Conservation (phyloP, 1,139 yeast genomes). For the Spathaspora sp. region DNA sequence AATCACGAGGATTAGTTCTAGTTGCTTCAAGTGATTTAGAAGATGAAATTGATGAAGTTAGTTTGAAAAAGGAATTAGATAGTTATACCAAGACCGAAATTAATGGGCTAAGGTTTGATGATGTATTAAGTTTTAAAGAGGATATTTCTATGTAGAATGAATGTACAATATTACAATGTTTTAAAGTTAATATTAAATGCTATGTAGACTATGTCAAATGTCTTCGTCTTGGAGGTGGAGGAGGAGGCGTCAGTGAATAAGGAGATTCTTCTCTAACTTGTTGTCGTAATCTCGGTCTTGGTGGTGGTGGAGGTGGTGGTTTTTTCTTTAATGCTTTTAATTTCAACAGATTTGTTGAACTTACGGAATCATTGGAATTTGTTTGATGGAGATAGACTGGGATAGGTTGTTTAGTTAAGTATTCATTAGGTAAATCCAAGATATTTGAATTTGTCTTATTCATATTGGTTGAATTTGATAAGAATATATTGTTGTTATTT, state of each 20-base stretch:
- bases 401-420: constrained; percentile 17
- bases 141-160: constrained; percentile 40
- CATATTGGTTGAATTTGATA: constrained; percentile 8
- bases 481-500: constrained; percentile 24
- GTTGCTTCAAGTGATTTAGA: constrained; percentile 58
- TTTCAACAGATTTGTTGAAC: constrained; percentile 22
- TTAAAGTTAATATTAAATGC: not conserved
- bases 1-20: constrained; percentile 78
- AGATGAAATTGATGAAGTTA: constrained; percentile 30
- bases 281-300: constrained; percentile 15
- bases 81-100: constrained; percentile 54
- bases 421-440: constrained; percentile 38
- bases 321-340: constrained; percentile 33
- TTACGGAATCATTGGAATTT: constrained; percentile 17
- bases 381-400: constrained; percentile 6
- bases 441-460: constrained; percentile 17
- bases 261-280: not conserved
- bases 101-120: constrained; percentile 71
- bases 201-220: constrained; percentile 7
- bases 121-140: constrained; percentile 68
- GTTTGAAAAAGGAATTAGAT: constrained; percentile 36
- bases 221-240: constrained; percentile 22
- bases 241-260: constrained; percentile 10
- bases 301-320: constrained; percentile 47
- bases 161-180: too few relatives aligned